Base-by-base conservation (phyloP, 768 basidiomycete genomes). In the Termitomyces sp. region DNA sequence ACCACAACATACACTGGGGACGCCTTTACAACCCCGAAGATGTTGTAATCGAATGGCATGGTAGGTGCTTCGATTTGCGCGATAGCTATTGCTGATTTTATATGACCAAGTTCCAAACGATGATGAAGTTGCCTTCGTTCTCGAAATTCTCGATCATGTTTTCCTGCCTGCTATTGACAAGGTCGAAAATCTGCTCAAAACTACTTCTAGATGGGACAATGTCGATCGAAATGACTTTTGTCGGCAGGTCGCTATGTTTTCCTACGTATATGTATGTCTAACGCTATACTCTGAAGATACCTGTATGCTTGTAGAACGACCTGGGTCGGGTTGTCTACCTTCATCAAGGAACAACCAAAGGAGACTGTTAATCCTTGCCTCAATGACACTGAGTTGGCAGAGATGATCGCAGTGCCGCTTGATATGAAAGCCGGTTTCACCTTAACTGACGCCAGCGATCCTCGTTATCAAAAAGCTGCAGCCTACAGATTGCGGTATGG, bases 1-100 rank as follows among this genome's bases (percentile, higher is more conserved):
- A 80, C 50, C 88, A 91, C 65, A 85, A 82, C 62, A 73, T 78
- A 11, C 81, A 84, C 49, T 97, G 96, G 96, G 96, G 95, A 8
- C 83, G 82, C 53, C 74, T 91, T 36, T 92, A 89, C 72, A 85
- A 90, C 59, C 76, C 88, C 4, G 79, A 88, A 67, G 92, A 97
- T 59, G 88, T 95, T 54, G 81, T 85, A 59, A 82, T 95, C 40
- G 86, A 92, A 61, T 98, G 96, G 96, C 95, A 96, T 71, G 84
- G 90, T 90, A 68, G 50, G 80, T 67, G 31, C 40, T 47, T 45
- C 34, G 10, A 9, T 37, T 17, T 29, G 38, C 40, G 29, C 31
- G 3, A 4, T 36, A 15, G 48, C 37, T 50, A 32, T 55, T 62
- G 61, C 46, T 63, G 56, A 71, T 29, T 66, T 50, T 25, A 20